Base-by-base conservation (phyloP, 192 early-diverging fungal genomes). In the Coemansia sp. region DNA sequence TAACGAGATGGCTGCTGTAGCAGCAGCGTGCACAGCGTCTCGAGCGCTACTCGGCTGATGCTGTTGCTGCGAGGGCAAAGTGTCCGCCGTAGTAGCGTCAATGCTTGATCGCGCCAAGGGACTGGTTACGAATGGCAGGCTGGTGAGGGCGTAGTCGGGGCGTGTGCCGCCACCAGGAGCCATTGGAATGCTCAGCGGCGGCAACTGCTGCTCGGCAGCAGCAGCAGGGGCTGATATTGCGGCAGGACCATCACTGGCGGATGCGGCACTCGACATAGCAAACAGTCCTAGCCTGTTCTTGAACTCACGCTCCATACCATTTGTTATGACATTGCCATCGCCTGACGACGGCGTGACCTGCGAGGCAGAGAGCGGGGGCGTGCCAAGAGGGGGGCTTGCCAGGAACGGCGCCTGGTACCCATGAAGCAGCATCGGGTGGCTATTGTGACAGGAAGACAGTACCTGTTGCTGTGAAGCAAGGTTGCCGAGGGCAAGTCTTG, bases 361-460 rank as follows among this genome's bases (percentile, higher is more conserved):
- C 2, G 56, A 37, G 35, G n/a, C 56, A 38, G 56, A 58, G 3
- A 58, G 56, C 31, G 35, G 19, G 20, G 56, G 56, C 56, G 56
- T 58, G 31, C 56, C 56, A 58, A 58, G 56, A 22, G 56, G 31
- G 63, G 35, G 32, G 46, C 36, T 65, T 29, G 53, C 9, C 36
- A 62, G 56, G 38, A 54, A 29, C 41, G 68, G 58, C 20, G 57
- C 59, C 37, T 51, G 62, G 35, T 35, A 63, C 24, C 59, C 62
- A 56, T 68, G 68, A 41, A 36, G 45, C 67, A 68, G 46, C 62
- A 71, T 22, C 56, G 78, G 73, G 25, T 69, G 56, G 59, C 68
- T 68, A 51, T 75, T 68, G 65, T 80, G 68, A 12, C 72, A 56
- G 47, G 60, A 59, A n/a, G 47, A 24, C 35, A 37, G 41, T 40